phyloP scores from a whole-genome alignment of 2,329 filamentous ascomycete genomes.

The Thelonectria olida region DNA sequence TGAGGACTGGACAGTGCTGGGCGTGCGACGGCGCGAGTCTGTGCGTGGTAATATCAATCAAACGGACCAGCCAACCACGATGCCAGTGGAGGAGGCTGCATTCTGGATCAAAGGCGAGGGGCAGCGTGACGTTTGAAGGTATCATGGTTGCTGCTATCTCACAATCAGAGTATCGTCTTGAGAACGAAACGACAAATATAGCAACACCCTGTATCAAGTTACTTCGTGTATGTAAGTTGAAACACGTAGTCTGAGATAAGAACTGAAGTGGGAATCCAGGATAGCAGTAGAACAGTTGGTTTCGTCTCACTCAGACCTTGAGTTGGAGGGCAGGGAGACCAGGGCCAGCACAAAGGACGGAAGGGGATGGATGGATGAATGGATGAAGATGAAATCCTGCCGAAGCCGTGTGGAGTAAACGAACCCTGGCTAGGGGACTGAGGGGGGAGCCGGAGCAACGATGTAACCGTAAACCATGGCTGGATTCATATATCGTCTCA shows the following conservation, averaged over 20 bases:
- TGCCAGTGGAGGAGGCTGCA: neutral
- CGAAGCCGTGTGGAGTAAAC: conserved; percentile 20
- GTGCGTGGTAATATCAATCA: conserved; percentile 36
- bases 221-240: neutral
- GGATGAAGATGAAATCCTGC: conserved; percentile 23
- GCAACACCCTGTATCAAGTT: neutral
- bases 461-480: conserved; percentile 28
- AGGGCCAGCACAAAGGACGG: neutral
- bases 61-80: conserved; percentile 15
- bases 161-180: neutral
- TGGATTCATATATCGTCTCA: conserved; percentile 31
- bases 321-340: neutral
- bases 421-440: conserved; percentile 22
- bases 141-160: neutral
- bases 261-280: neutral
- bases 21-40: conserved; percentile 28
- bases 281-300: too few species aligned
- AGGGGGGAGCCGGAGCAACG: too few species aligned
- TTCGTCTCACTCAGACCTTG: too few species aligned
- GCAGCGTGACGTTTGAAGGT: too few species aligned
- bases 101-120: too few species aligned
- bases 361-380: conserved; percentile 1
- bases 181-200: neutral
- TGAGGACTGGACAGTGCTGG: conserved; percentile 22
- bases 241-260: neutral